These are phyloP conservation scores for Ceratocystis albifundus DNA, from an alignment of 2,329 filamentous ascomycete species.

Conservation along the genomic window DNA sequence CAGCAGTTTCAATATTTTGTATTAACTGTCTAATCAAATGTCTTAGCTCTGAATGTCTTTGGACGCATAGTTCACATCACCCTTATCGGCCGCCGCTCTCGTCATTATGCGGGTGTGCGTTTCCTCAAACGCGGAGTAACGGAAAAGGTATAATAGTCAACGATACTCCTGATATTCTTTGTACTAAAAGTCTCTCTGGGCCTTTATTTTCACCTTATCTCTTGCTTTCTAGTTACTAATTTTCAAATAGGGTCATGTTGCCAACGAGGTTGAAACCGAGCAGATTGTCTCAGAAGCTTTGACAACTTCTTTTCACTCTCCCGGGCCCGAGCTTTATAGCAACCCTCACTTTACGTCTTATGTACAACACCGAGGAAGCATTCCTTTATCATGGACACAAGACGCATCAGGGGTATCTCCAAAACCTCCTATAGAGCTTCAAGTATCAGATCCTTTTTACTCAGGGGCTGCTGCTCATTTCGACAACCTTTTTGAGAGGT, in stretches of 20 bases:
- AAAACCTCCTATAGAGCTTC: conserved; percentile 91
- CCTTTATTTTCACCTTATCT: not conserved
- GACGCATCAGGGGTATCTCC: conserved; percentile 90
- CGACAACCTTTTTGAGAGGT: conserved; percentile 84
- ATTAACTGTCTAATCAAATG: conserved; percentile 58
- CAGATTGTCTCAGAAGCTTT: conserved; percentile 93
- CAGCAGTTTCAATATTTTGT: conserved; percentile 47
- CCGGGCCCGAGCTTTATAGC: conserved; percentile 71
- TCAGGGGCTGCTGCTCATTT: conserved; percentile 88
- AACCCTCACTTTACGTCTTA: conserved; percentile 93
- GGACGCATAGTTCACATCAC: conserved; percentile 84
- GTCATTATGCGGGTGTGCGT: conserved; percentile 85
- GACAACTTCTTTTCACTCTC: conserved; percentile 90
- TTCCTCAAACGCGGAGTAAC: conserved; percentile 93
- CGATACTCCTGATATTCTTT: not conserved
- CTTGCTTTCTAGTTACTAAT: not conserved
- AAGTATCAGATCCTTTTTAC: conserved; percentile 93
- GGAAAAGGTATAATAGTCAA: conserved; percentile 46
- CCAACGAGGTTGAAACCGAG: conserved; percentile 97
- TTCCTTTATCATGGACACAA: conserved; percentile 94
- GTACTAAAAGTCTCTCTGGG: not conserved
- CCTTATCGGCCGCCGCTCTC: conserved; percentile 80
- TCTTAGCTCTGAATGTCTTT: conserved; percentile 60
- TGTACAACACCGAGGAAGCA: conserved; percentile 91
- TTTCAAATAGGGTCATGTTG: conserved; percentile 62